phyloP scores from a whole-genome alignment of 225 moss, liverwort and hornwort species.

The Pseudisothecium myosuroides region DNA sequence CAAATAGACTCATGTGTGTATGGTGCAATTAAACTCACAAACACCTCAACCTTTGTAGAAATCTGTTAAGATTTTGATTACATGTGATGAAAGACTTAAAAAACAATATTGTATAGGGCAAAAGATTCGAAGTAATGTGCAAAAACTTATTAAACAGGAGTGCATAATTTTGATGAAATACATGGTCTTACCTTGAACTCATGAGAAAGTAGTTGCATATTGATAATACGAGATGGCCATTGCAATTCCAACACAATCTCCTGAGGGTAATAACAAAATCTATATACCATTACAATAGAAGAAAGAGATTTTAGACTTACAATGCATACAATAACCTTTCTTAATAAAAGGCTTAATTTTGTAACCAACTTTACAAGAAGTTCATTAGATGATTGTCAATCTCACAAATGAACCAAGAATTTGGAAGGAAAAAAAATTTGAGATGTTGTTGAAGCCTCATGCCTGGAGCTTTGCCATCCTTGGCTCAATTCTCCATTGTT shows the following conservation, averaged over 20 bases:
- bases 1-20: slow-evolving; percentile 41
- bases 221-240: slow-evolving; percentile 72
- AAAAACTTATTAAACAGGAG: background rate
- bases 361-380: background rate
- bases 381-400: background rate
- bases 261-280: slow-evolving; percentile 89
- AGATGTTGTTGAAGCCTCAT: background rate
- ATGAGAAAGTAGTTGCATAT: slow-evolving; percentile 87
- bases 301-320: background rate
- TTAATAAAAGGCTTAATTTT: background rate
- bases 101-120: background rate
- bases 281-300: background rate
- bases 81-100: background rate
- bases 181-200: slow-evolving; percentile 46
- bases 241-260: slow-evolving; percentile 70
- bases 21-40: slow-evolving; percentile 51
- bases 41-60: slow-evolving; percentile 80
- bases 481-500: slow-evolving; percentile 63
- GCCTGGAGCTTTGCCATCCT: slow-evolving; percentile 98
- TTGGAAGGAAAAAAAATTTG: background rate
- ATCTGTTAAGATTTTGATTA: slow-evolving; percentile 41
- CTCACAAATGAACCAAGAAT: background rate
- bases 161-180: background rate
- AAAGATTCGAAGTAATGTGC: background rate
- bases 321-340: background rate